These are phyloP conservation scores for Pythium sp. DNA, from an alignment of 352 stramenopile genomes.

Conservation along the genomic window DNA sequence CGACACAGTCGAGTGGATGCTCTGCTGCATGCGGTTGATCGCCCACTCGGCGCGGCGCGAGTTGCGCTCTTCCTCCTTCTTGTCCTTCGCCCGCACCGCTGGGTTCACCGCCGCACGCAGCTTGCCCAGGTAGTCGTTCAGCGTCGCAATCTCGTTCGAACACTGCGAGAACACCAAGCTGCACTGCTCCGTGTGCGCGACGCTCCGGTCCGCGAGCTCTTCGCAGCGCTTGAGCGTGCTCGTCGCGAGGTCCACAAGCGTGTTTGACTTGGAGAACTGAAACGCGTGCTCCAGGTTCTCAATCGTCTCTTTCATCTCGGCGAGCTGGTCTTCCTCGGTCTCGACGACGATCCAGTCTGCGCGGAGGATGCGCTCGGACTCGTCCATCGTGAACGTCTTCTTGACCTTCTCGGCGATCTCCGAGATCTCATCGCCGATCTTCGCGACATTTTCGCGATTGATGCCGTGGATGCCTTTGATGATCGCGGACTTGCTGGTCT, in stretches of 20 bases:
- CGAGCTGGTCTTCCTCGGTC: conserved; percentile 73
- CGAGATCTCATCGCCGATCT: conserved; percentile 38
- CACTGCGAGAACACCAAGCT: conserved; percentile 83
- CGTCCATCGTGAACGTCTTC: conserved; percentile 61
- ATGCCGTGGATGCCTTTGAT: conserved; percentile 61
- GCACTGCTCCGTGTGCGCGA: conserved; percentile 68
- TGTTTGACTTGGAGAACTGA: conserved; percentile 74
- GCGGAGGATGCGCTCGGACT: conserved; percentile 66
- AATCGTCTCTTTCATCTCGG: conserved; percentile 56
- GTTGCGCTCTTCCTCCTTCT: conserved; percentile 68
- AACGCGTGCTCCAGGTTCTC: conserved; percentile 75
- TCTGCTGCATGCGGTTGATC: conserved; percentile 69
- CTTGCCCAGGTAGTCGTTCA: conserved; percentile 79
- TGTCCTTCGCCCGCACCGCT: conserved; percentile 46
- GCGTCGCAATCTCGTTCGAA: conserved; percentile 70
- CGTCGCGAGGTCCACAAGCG: conserved; percentile 67
- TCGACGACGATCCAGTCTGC: conserved; percentile 79
- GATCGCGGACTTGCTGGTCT: conserved; percentile 49
- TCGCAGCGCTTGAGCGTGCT: conserved; percentile 67
- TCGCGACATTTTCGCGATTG: conserved; percentile 49
- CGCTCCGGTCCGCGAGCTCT: conserved; percentile 66
- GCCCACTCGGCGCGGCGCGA: conserved; percentile 75
- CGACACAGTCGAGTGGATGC: conserved; percentile 49
- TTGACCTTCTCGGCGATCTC: conserved; percentile 67
- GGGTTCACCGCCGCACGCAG: conserved; percentile 66